phyloP scores from a whole-genome alignment of 768 basidiomycete species.

The Phaeolepiota aurea region DNA sequence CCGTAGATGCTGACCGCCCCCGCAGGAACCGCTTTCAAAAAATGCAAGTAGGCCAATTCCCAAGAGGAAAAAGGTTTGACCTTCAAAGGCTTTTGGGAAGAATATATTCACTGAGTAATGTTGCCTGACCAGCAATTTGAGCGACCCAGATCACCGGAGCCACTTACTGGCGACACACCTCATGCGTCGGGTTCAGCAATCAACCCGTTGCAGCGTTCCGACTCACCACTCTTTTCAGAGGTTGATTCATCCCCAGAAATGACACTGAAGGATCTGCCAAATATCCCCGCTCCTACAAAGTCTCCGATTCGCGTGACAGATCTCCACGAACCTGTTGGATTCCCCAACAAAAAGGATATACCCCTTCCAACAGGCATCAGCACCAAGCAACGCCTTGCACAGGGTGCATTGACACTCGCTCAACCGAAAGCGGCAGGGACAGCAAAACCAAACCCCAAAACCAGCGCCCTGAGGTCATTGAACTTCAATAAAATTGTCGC shows the following conservation, averaged over 20 bases:
- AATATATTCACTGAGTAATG: no score
- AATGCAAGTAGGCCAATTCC: neutral
- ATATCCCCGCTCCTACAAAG: conserved; percentile 8
- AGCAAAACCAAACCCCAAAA: conserved; percentile 5
- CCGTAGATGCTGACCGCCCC: no score
- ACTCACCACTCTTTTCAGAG: conserved; percentile 1
- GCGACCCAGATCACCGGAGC: no score
- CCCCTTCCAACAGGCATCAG: conserved; percentile 27
- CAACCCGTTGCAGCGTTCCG: neutral
- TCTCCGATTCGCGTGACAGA: conserved; percentile 11
- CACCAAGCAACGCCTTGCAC: conserved; percentile 42
- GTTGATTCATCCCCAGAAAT: conserved; percentile 9
- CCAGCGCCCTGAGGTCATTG: conserved; percentile 15
- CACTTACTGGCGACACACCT: no score
- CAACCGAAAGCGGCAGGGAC: conserved; percentile 23
- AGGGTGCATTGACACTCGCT: conserved; percentile 26
- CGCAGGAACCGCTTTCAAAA: no score
- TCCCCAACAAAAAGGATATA: conserved; percentile 7
- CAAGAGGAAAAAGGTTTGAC: no score
- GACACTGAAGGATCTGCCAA: conserved; percentile 6
- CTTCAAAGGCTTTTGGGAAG: no score
- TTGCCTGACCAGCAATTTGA: no score
- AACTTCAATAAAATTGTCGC: conserved; percentile 36
- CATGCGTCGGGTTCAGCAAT: no score
- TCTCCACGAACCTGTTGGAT: conserved; percentile 13